Base-by-base conservation (phyloP, 768 basidiomycete genomes). In the Saitozyma sp. region DNA sequence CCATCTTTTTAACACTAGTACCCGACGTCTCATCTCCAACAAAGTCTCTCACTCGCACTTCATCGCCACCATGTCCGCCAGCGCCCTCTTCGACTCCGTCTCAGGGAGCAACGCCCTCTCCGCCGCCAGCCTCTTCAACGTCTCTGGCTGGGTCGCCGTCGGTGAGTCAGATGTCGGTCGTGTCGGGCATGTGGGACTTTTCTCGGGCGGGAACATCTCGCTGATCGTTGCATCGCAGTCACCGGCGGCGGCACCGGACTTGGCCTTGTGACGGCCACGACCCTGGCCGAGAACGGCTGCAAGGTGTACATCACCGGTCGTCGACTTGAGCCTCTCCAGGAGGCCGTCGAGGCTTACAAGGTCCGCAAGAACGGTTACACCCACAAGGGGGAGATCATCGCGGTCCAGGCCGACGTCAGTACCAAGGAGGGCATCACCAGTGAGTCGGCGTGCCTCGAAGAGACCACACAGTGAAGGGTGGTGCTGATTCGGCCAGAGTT, bases 281-380 rank as follows among this genome's bases (percentile, higher is more conserved):
- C 73, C 0, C 64, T 78, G n/a, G 75, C 76, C 3, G 65, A 65
- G 38, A 77, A 78, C 49, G 77, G 77, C 8, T 69, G 72, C 43
- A 76, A 66, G 55, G 78, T 79, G 10, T 79, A 78, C 62, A 79
- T 79, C 60, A 70, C 71, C 16, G 77, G 77, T 9, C 65, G 78
- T 46, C 50, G 78, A 20, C 38, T 49, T 43, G 74, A 78, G n/a
- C 66, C 66, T 3, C 56, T 79, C 5, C 19, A 75, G 42, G 67
- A 56, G 13, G 71, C 76, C 13, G 75, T 68, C 6, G 41, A 58
- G 37, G 63, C 61, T n/a, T 64, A 67, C 58, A 70, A 70, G n/a
- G 56, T 52, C 13, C 74, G 43, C 14, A 54, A 58, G 9, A 54
- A 40, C 8, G 48, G 39, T 6, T 11, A 11, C 11, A 17, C 13